Percentiles rank a stretch among this genome's conserved stretches.
Conservation (phyloP, 202 grass and related monocot genomes). For the Setaria italica region DNA sequence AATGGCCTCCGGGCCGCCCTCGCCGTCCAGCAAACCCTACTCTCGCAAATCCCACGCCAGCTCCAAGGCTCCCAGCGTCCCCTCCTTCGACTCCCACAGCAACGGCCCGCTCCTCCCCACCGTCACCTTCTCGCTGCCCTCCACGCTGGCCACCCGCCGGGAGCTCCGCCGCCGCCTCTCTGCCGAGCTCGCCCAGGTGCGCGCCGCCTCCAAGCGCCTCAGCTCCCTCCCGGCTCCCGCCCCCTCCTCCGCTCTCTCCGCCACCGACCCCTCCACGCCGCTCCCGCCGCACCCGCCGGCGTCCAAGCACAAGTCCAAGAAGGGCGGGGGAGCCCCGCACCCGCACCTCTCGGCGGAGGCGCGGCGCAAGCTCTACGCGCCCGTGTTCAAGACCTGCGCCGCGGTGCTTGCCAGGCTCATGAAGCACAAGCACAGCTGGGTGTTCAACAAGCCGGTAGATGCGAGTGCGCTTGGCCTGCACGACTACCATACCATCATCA, state of each 20-base stretch:
- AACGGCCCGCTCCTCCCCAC: conserved; percentile 55
- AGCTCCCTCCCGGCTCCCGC: conserved; percentile 50
- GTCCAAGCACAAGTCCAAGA: conserved; percentile 70
- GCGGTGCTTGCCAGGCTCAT: conserved; percentile 77
- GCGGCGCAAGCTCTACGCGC: conserved; percentile 69
- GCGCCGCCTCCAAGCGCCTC: conserved; percentile 55
- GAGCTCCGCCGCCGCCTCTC: conserved; percentile 71
- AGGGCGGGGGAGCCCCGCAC: conserved; percentile 34
- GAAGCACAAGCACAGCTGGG: conserved; percentile 93
- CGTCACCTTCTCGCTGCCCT: conserved; percentile 48
- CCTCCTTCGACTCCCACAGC: conserved; percentile 51
- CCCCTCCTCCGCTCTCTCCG: conserved; percentile 55
- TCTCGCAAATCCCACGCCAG: conserved; percentile 61
- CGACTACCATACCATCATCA: conserved; percentile 88
- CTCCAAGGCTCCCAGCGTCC: conserved; percentile 41
- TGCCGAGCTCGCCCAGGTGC: conserved; percentile 65
- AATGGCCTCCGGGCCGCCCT: conserved; percentile 59
- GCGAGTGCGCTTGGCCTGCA: conserved; percentile 76
- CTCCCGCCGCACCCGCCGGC: conserved; percentile 48
- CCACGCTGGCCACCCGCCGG: conserved; percentile 28
- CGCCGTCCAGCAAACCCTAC: conserved; percentile 59
- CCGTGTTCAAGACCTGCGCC: conserved; percentile 77
- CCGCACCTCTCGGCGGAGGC: conserved; percentile 42
- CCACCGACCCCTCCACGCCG: conserved; percentile 65
- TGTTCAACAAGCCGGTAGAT: conserved; percentile 93